Conservation (phyloP, 768 basidiomycete species). For the Mycena amicta region DNA sequence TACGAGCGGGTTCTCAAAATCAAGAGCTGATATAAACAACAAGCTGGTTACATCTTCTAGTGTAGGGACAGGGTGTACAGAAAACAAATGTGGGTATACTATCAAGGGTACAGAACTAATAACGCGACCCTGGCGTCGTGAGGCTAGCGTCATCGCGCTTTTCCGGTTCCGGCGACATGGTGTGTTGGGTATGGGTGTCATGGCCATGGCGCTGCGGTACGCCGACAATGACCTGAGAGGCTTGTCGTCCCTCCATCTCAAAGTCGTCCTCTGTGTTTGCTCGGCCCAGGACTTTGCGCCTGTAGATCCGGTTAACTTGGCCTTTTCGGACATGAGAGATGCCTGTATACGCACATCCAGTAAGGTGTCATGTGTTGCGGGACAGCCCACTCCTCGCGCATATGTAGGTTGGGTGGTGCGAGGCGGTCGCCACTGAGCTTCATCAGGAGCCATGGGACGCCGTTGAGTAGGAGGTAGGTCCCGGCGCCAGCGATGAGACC, state of each 20-base stretch:
- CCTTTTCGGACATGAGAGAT: too few species aligned
- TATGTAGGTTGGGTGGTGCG: slow-evolving; percentile 63
- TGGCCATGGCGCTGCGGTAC: background rate
- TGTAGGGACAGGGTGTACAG: background rate
- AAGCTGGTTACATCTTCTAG: background rate
- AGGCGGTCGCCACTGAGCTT: slow-evolving; percentile 59
- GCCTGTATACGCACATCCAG: slow-evolving; percentile 1
- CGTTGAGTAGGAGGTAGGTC: slow-evolving; percentile 75
- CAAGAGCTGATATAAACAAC: background rate
- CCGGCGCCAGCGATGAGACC: slow-evolving; percentile 82
- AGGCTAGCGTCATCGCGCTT: background rate
- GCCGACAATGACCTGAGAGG: background rate
- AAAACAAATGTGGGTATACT: background rate
- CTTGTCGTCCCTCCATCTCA: background rate
- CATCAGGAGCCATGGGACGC: slow-evolving; percentile 57
- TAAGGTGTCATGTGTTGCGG: slow-evolving; percentile 35
- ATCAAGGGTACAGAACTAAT: too few species aligned
- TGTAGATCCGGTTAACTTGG: background rate
- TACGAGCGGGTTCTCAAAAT: slow-evolving; percentile 37
- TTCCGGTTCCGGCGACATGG: background rate
- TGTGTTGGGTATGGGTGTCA: background rate
- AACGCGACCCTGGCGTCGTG: background rate
- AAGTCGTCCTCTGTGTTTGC: background rate
- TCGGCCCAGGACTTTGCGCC: background rate
- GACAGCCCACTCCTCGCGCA: slow-evolving; percentile 68